Base-by-base conservation (phyloP, 164 flowering plant genomes). In the Magnolia officinalis region DNA sequence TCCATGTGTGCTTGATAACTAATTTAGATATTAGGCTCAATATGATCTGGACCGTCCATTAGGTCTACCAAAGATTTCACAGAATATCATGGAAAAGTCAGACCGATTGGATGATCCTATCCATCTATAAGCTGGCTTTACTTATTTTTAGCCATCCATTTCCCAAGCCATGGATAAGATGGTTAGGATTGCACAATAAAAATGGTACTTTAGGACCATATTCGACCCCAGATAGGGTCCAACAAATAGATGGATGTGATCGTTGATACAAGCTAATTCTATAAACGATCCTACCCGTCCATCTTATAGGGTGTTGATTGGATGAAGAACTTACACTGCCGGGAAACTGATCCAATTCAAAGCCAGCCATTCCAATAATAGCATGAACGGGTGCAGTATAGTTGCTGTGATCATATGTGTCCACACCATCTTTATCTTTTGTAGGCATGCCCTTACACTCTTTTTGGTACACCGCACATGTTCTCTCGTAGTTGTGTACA, bases 401-500 rank as follows among this genome's bases (percentile, higher is more conserved):
- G 59, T 90, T 91, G 73, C 66, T 80, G 21, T 87, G 80, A 59
- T 89, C 84, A 64, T 89, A 92, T 1, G 89, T 89, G 76, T 91
- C 91, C 7, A 89, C 76, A 51, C 98, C 97, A 76, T 83, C 81
- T 51, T 70, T 65, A 78, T 86, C 92, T 81, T 88, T 90, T 2
- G 31, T 72, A 50, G 98, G 98, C 90, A 87, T 83, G 61, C 81
- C 87, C 59, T 76, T 78, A 83, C 96, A 94, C 4, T 82, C 11
- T 0, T 61, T 63, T 61, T 82, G 72, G 66, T 89, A 88, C 13
- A 94, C 81, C 1, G 88, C 85, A 74, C 98, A 92, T 0, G 95
- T 92, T 73, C 98, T 90, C 83, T 94, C 98, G 65, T 94, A 94
- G 84, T 89, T 92, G 72, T 94, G 98, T n/a, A 94, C 97, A 79